Conservation (phyloP, 164 flowering plant genomes). For the Chimonanthus salicifolius region DNA sequence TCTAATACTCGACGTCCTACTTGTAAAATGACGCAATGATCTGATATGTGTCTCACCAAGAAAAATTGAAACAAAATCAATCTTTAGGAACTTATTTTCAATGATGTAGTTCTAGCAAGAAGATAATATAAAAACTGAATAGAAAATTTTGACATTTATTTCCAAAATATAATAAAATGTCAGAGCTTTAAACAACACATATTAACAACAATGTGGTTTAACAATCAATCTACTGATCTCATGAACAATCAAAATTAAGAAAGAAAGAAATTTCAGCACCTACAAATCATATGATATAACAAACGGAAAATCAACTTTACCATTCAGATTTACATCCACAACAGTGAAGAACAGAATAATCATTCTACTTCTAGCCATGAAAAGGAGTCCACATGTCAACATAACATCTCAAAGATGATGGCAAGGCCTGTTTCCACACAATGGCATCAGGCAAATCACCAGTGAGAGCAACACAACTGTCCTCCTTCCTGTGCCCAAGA, state of each 20-base stretch:
- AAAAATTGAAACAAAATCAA: too few species aligned
- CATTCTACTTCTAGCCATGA: conserved; percentile 7
- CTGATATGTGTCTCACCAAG: too few species aligned
- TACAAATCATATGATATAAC: neutral
- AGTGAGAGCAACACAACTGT: conserved; percentile 68
- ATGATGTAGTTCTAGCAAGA: too few species aligned
- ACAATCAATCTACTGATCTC: too few species aligned
- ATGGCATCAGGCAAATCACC: conserved; percentile 53
- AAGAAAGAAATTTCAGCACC: neutral
- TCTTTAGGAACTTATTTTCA: too few species aligned
- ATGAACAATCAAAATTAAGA: neutral
- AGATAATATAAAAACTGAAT: too few species aligned
- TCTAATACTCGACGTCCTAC: too few species aligned
- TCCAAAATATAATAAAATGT: too few species aligned
- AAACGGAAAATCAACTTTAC: neutral
- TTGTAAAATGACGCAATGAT: too few species aligned
- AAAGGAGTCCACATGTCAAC: conserved; percentile 66
- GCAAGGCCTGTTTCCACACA: conserved; percentile 53
- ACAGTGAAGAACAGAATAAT: neutral
- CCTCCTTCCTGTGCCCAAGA: conserved; percentile 54
- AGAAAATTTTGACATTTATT: too few species aligned
- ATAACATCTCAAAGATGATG: conserved; percentile 38
- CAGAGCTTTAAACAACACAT: too few species aligned
- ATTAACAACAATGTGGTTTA: too few species aligned
- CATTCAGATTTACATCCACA: neutral